A percentile compares a stretch with the other conserved stretches of the same genome.
These are phyloP conservation scores for Solanum ahanhuiri DNA, from an alignment of 257 asterid species.

Conservation along the genomic window DNA sequence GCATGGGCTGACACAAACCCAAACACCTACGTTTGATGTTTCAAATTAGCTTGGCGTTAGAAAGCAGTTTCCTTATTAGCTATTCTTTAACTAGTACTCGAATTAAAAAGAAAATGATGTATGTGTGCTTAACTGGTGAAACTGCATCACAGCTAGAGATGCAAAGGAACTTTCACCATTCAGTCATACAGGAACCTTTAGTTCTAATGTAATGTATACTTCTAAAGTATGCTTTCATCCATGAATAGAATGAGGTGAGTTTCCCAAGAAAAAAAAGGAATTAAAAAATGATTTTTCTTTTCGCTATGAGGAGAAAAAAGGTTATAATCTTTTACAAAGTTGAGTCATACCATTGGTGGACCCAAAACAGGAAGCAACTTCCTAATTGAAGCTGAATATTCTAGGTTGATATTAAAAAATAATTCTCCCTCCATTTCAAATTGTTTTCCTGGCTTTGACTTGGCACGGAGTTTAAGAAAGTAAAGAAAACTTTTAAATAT, in stretches of 20 bases:
- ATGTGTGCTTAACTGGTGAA: background rate
- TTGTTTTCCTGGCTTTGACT: background rate
- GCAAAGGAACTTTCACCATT: background rate
- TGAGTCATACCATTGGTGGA: background rate
- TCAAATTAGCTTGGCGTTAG: background rate
- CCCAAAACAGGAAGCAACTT: background rate
- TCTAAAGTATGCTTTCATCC: background rate
- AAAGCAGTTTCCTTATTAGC: background rate
- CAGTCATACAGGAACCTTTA: background rate
- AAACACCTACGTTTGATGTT: background rate
- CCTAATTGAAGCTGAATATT: background rate
- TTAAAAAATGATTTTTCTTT: background rate
- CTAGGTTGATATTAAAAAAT: background rate
- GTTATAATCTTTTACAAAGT: background rate
- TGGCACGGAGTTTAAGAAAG: background rate
- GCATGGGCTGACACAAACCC: background rate
- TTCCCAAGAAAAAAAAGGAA: background rate
- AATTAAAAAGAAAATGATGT: background rate
- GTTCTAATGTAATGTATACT: background rate
- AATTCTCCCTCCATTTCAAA: background rate
- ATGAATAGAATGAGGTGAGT: background rate
- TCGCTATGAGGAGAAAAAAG: background rate
- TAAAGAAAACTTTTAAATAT: background rate
- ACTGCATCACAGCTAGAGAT: background rate
- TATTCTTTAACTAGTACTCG: background rate